Base-by-base conservation (phyloP, 805 yeast species). In the Kuraishia floccosa region DNA sequence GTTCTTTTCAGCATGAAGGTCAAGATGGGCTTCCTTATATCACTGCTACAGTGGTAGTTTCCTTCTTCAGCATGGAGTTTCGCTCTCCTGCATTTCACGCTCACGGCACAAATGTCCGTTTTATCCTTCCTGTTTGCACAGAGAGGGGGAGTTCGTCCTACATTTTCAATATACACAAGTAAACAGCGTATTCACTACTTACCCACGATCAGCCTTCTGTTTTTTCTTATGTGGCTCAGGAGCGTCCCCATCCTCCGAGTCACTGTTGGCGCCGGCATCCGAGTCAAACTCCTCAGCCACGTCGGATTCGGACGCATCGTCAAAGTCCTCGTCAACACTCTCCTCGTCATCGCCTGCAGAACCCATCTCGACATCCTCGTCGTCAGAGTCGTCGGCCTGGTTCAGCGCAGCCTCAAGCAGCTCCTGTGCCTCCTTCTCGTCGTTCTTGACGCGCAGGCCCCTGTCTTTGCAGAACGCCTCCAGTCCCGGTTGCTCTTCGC, bases 251-350 rank as follows among this genome's bases (percentile, higher is more conserved):
- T 38, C 49, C 9, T 25, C 41, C 5, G 33, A 44, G 11, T 37
- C 56, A 6, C 39, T 46, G 5, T 37, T 58, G 24, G 43, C 43
- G 12, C 41, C 52, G 16, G 44, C 39, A 43, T 81, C 82, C 10
- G 85, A 77, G 47, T 81, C 89, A 45, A 65, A 82, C 50, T 84
- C 96, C 54, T 81, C 93, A 7, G 87, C 93, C 15, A 54, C 79
- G 43, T 81, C 82, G 9, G 85, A 77, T 46, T 81, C 89, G 45
- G 65, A 83, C 51, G 84, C 96, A 54, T 82, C 93, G 6, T 87
- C 93, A 25, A 76, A 89, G 54, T 89, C 97, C 50, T 79, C 96
- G 58, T 86, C 97, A 7, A 64, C 74, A 35, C 81, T 73, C 45
- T 82, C 94, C 30, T 58, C 66, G 33, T 74, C 81, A 36, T 81